Evolutionary conservation across 2,329 filamentous ascomycete species (phyloP).

Genomic region (Hymenoscyphus albidus): DNA sequence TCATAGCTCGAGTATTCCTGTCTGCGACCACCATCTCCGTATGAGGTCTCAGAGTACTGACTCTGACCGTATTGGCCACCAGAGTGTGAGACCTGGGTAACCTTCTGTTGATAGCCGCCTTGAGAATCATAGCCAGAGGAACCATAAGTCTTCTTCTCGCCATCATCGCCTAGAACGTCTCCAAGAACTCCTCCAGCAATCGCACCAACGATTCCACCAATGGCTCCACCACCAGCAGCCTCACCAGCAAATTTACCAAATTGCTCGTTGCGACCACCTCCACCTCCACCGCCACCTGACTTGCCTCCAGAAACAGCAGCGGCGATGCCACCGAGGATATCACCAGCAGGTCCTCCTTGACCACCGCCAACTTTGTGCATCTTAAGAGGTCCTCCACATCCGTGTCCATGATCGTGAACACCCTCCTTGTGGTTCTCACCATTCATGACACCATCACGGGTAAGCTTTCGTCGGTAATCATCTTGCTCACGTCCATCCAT

Average conservation of each 20-base stretch:
- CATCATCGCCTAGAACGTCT: slow-evolving; percentile 48
- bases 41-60: slow-evolving; percentile 49
- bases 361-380: slow-evolving; percentile 67
- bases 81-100: slow-evolving; percentile 58
- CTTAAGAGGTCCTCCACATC: slow-evolving; percentile 68
- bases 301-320: slow-evolving; percentile 39
- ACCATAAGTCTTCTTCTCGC: slow-evolving; percentile 52
- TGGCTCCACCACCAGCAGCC: slow-evolving; percentile 58
- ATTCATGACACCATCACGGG: slow-evolving; percentile 69
- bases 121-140: slow-evolving; percentile 53
- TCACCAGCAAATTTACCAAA: slow-evolving; percentile 46
- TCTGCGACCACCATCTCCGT: slow-evolving; percentile 52
- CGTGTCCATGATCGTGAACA: slow-evolving; percentile 79
- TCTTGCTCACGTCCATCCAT: slow-evolving; percentile 60
- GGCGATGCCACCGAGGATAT: slow-evolving; percentile 55
- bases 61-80: slow-evolving; percentile 31
- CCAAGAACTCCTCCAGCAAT: slow-evolving; percentile 65
- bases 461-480: slow-evolving; percentile 69
- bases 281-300: slow-evolving; percentile 24
- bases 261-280: slow-evolving; percentile 23
- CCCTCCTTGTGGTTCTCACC: slow-evolving; percentile 85
- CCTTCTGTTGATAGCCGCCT: slow-evolving; percentile 57
- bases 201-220: slow-evolving; percentile 68
- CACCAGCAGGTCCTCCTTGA: slow-evolving; percentile 51
- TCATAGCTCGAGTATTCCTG: slow-evolving; percentile 61